Base-by-base conservation (phyloP, 768 basidiomycete genomes). In the Omphalotus guepiniiformis region DNA sequence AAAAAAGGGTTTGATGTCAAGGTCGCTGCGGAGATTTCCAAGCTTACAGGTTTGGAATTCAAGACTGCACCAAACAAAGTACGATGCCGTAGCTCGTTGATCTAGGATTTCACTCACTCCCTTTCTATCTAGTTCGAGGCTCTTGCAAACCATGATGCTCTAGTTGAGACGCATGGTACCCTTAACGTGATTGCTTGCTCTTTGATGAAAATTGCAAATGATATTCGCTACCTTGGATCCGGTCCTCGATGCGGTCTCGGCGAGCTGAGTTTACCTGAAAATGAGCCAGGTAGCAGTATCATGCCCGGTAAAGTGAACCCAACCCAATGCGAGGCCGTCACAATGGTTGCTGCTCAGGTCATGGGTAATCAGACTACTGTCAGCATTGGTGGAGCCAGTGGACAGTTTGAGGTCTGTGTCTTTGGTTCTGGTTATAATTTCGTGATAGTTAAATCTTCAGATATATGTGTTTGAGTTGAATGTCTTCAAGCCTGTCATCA, bases 231-330 rank as follows among this genome's bases (percentile, higher is more conserved):
- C 77, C 87, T 99, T 55, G 95, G 85, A 18, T 98, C 95, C 39
- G 96, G 96, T 47, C 96, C 96, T 48, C 87, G 96, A 37, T 99
- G 96, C 59, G 96, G 96, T 48, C 78, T 99, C 36, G 96, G 96
- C 21, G 96, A 99, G 67, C 73, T 99, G 28, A 83, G 79, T 58
- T 70, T 98, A 40, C 96, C 96, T 8, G 96, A 98, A 71, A 99
- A 99, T 66, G 96, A 99, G 69, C 96, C 96, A 38, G 96, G 96
- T 39, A 94, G 92, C 60, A 95, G 92, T 50, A 98, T 99, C 70
- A 99, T 99, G 96, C 96, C 94, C 4, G 96, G 96, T 51, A 98
- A 99, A 72, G 96, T 99, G 49, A 99, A 99, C 71, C 96, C 96
- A 7, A 99, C 96, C 4, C 96, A 99, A 64, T 98, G 96, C 58